Evolutionary conservation across 371 early-diverging fungal species (phyloP), one percentile per base, ranked within the genome.

Genomic region (Polyrhizophydium stewartii): DNA sequence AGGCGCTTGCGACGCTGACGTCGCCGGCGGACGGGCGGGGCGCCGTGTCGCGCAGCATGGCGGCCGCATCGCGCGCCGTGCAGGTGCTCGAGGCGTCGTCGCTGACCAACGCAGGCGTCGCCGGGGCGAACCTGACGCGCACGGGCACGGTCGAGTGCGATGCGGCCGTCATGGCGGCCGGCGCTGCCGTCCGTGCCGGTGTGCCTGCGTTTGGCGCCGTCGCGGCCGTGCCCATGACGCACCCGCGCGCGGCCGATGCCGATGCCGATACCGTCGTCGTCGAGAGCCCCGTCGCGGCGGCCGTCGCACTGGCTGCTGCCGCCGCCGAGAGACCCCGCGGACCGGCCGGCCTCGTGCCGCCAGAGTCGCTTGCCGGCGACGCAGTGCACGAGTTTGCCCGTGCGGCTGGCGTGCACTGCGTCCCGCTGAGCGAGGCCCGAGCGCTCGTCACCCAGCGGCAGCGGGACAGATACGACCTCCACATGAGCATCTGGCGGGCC

Each of bases 91-190:
- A 86, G 64, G 61, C 67, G 33, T 59, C 64, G 1, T 69, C 75
- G 16, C 50, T 59, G 0, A 83, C 87, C 13, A 86, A 87, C 58
- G 79, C 84, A 2, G 87, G 86, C 5, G 41, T 61, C 37, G 3
- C 7, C 28, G 95, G 94, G 0, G 89, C 92, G 0, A 94, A 93
- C 67, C 77, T 93, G 31, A 89, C 86, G n/a, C 63, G 87, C 0
- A 63, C 73, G 1, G 92, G 90, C 0, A 75, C 72, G 0, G 91
- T 93, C 5, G 92, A 93, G 69, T 92, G 92, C 63, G 95, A 94
- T 68, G 95, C 95, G 17, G 72, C 88, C 35, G 67, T 92, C n/a
- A 92, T 92, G 93, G 72, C 84, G 60, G 85, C 84, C 0, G 62
- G 68, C n/a, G 71, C 24, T 32, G 37, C 2, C 19, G 10, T 28